A percentile compares a stretch with the other conserved stretches of the same genome.
Conservation (phyloP, 768 basidiomycete species). For the Trametes punicea region DNA sequence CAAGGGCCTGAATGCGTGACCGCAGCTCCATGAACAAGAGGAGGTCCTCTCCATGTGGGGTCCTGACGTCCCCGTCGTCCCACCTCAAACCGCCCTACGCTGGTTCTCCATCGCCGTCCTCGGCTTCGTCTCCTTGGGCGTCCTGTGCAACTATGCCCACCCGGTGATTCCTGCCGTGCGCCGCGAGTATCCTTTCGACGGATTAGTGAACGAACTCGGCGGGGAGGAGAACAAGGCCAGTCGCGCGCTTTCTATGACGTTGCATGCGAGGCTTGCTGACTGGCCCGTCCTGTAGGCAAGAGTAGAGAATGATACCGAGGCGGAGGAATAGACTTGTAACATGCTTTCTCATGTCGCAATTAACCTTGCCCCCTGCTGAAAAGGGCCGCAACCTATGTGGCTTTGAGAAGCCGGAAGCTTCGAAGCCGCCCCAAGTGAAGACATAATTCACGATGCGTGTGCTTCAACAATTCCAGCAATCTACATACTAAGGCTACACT, state of each 20-base stretch:
- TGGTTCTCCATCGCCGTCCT: constrained; percentile 61
- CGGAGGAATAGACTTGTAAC: constrained; percentile 29
- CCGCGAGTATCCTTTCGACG: constrained; percentile 74
- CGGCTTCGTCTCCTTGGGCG: constrained; percentile 63
- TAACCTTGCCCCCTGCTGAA: neutral
- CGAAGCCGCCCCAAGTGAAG: neutral
- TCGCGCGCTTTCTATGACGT: neutral
- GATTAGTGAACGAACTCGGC: constrained; percentile 74
- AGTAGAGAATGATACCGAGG: constrained; percentile 31
- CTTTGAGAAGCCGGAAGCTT: neutral
- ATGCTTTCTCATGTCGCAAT: neutral
- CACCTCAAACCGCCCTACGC: constrained; percentile 55
- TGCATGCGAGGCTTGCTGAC: neutral
- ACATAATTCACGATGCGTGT: neutral
- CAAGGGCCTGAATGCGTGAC: constrained; percentile 3
- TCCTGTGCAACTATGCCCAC: constrained; percentile 51
- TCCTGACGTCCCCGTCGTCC: constrained; percentile 65
- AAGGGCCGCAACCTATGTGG: neutral
- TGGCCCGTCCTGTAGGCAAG: constrained; percentile 32
- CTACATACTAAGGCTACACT: neutral
- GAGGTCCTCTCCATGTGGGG: constrained; percentile 88
- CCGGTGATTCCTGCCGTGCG: constrained; percentile 65
- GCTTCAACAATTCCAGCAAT: neutral
- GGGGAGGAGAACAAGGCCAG: constrained; percentile 78
- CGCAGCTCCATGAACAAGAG: constrained; percentile 75